Evolutionary conservation across 257 asterid species (phyloP).

Genomic region (Penstemon eatonii): DNA sequence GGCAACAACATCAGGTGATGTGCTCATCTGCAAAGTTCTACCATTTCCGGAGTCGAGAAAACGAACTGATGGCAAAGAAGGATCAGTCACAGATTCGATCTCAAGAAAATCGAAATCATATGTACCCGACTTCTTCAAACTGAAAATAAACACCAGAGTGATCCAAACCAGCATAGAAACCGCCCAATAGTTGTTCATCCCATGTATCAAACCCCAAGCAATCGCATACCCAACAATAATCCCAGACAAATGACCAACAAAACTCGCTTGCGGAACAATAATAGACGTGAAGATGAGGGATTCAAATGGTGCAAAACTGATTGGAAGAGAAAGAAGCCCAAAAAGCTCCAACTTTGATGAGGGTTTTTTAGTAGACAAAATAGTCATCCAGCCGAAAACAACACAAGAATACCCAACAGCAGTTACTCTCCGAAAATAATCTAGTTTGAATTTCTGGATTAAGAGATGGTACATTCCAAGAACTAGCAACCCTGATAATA

Average conservation of each 20-base stretch:
- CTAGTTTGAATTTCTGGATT: conserved; percentile 74
- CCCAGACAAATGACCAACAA: conserved; percentile 88
- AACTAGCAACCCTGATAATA: conserved; percentile 81
- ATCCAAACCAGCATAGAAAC: conserved; percentile 85
- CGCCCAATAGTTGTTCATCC: conserved; percentile 96
- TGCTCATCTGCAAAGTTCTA: conserved; percentile 71
- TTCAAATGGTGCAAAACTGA: conserved; percentile 93
- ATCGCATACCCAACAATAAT: conserved; percentile 83
- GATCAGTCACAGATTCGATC: conserved; percentile 82
- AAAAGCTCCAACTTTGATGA: conserved; percentile 85
- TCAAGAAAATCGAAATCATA: conserved; percentile 66
- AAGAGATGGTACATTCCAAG: conserved; percentile 74
- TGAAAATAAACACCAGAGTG: conserved; percentile 54
- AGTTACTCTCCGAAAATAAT: conserved; percentile 84
- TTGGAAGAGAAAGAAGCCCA: conserved; percentile 92
- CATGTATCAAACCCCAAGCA: conserved; percentile 90
- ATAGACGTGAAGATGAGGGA: conserved; percentile 90
- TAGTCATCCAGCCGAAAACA: conserved; percentile 99
- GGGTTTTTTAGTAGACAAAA: conserved; percentile 81
- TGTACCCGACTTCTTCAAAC: conserved; percentile 90
- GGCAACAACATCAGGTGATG: conserved; percentile 47
- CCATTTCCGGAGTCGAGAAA: conserved; percentile 67
- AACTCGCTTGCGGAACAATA: conserved; percentile 95
- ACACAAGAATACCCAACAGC: conserved; percentile 99
- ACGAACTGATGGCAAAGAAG: conserved; percentile 79